Base-by-base conservation (phyloP, 495 filamentous ascomycete genomes). In the Penicillium bialowiezense region DNA sequence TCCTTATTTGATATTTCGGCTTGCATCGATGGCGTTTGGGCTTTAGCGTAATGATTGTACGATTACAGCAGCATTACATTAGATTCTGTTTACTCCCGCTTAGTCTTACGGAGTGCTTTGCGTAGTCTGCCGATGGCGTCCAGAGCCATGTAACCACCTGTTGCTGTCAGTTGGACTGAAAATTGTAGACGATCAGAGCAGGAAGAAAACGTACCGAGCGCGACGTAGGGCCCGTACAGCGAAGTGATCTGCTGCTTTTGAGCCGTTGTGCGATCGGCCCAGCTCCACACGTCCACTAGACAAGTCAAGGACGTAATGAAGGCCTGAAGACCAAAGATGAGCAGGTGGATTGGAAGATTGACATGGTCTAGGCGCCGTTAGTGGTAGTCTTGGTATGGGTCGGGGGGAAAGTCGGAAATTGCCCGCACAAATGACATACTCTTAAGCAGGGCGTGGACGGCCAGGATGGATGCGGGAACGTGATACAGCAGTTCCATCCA, bases 231-330 rank as follows among this genome's bases (percentile, higher is more conserved):
- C 12, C 76, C 81, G 63, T 91, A 91, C 10, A 89, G 62, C 52
- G 75, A 75, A 1, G 75, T 78, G 44, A 84, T 58, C 52, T 82
- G 82, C 46, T 76, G 55, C 54, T 82, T 85, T 52, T 83, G 67
- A 4, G 54, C 60, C 0, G 66, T 53, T n/a, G 80, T 73, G 13
- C 84, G 67, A 51, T 83, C 81, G 50, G 75, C 70, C 74, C 80
- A 83, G 43, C 60, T 71, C 75, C 68, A 71, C 35, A 79, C 75
- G 35, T 83, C 81, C 8, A 74, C 70, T 23, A 88, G 77, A 67
- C 89, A 95, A 4, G 83, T 79, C 3, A 79, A 51, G 1, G 90
- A 89, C 0, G 90, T 91, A 47, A 95, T 55, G 31, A 80, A 83
- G 7, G 84, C 83, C 62, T 90, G 78, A 18, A 84, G 58, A 0